Evolutionary conservation across 1,284 basidiomycete species (phyloP).

Genomic region (Ceratobasidium sp.): DNA sequence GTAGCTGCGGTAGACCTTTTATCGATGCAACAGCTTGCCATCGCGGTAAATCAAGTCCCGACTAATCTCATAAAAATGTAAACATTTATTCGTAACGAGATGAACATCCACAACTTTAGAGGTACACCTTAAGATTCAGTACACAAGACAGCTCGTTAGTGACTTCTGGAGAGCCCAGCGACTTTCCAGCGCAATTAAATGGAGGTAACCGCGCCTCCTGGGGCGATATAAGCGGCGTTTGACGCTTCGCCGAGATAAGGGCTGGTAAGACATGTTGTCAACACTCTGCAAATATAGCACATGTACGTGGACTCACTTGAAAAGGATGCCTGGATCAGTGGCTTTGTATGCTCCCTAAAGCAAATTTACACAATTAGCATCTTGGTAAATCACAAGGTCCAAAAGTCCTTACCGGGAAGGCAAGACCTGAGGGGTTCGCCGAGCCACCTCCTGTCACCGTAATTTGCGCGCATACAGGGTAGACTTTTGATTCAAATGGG

Average conservation of each 20-base stretch:
- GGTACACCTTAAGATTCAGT: no score
- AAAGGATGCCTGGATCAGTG: conserved; percentile 32
- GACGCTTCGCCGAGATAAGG: conserved; percentile 39
- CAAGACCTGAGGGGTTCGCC: conserved; percentile 38
- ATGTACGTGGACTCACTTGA: conserved; percentile 7
- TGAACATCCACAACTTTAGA: no score
- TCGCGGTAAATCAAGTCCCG: no score
- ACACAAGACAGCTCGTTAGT: no score
- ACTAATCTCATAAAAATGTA: no score
- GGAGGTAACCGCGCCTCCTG: conserved; percentile 24
- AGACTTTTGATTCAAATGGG: no score
- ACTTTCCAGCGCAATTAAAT: no score
- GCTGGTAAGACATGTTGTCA: conserved; percentile 1
- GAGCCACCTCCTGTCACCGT: conserved; percentile 40
- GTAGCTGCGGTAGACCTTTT: no score
- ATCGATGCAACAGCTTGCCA: no score
- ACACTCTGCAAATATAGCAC: background rate
- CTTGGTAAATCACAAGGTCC: no score
- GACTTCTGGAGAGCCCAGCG: no score
- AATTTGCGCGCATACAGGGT: conserved; percentile 41
- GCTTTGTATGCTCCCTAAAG: conserved; percentile 37
- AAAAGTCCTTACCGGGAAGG: conserved; percentile 16
- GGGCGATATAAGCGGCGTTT: conserved; percentile 35
- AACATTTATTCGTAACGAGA: no score
- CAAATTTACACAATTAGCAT: background rate